Evolutionary conservation across 345 rosid genomes (phyloP), one percentile per base, ranked within the genome.

Genomic region (Eucalyptus regnans): DNA sequence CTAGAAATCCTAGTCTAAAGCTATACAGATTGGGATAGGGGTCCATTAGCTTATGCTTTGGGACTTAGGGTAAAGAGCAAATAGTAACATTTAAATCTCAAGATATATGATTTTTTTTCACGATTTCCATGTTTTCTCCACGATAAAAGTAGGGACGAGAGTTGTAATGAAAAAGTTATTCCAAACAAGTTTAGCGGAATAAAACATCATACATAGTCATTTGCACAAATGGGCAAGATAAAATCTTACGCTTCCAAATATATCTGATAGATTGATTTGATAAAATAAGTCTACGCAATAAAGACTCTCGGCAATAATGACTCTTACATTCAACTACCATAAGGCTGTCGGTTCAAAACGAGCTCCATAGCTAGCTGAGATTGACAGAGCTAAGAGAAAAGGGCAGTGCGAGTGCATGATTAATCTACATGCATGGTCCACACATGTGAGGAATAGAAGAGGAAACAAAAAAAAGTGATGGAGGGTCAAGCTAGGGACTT

Each of bases 401-500:
- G 83, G 83, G 29, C 48, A 76, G 48, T 76, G 83, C 13, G 83
- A 37, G 48, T 20, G 83, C 48, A 76, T 76, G 48, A 76, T 76
- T 20, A 37, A 41, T 76, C 48, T 41, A 76, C 46, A 76, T 76
- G 83, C 83, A 50, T 87, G 92, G 93, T 91, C 93, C 94, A 90
- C 89, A 92, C 37, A 86, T 68, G 60, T 66, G 89, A 89, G 54
- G 64, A 48, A 51, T 43, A 76, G 83, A 37, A 37, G 48, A 37
- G 48, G 83, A 76, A 76, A 76, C 48, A 8, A 68, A 71, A 37
- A 71, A 76, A 76, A 76, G 83, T 41, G 83, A 76, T 88, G 50
- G 66, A 85, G 93, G 91, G 89, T 79, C 71, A 91, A 88, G 93
- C 91, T 87, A 91, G 46, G 89, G 90, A 90, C 90, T 88, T 46